Percentiles rank a stretch among this genome's conserved stretches.
Evolutionary conservation across 768 basidiomycete genomes (phyloP).

Genomic region (Naganishia onofrii): DNA sequence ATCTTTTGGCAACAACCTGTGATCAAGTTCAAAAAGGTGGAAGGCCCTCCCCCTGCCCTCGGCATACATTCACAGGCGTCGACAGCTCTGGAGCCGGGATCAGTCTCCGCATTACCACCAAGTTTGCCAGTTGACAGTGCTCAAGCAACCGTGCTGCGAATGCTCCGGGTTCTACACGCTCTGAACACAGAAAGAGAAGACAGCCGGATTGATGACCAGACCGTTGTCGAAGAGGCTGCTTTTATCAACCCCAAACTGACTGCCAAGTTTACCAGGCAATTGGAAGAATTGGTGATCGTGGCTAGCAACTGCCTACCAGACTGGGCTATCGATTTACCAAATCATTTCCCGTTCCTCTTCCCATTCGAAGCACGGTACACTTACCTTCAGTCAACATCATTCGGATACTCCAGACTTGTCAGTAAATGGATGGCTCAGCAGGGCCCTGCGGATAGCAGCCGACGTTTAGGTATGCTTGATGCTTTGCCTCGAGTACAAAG

Average conservation of each 20-base stretch:
- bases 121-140: constrained; percentile 80
- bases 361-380: constrained; percentile 96
- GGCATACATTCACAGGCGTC: constrained; percentile 24
- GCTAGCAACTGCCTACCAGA: constrained; percentile 88
- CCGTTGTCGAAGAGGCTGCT: constrained; percentile 67
- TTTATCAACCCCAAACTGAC: constrained; percentile 98
- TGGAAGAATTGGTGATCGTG: constrained; percentile 98
- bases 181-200: constrained; percentile 64
- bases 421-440: constrained; percentile 92
- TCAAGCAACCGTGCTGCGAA: constrained; percentile 82
- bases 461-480: constrained; percentile 85
- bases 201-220: constrained; percentile 11
- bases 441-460: constrained; percentile 67
- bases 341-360: constrained; percentile 97
- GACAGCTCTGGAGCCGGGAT: constrained; percentile 56
- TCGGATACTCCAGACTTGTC: constrained; percentile 93
- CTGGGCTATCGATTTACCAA: constrained; percentile 93
- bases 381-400: constrained; percentile 95
- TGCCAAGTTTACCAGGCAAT: constrained; percentile 91
- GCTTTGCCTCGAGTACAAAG: constrained; percentile 88
- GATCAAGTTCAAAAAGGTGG: constrained; percentile 62
- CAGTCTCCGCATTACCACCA: constrained; percentile 65
- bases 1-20: constrained; percentile 25
- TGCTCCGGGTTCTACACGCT: constrained; percentile 81
- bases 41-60: constrained; percentile 65